These are phyloP conservation scores for Silene noctiflora DNA, from an alignment of 179 eudicot species.

Conservation along the genomic window DNA sequence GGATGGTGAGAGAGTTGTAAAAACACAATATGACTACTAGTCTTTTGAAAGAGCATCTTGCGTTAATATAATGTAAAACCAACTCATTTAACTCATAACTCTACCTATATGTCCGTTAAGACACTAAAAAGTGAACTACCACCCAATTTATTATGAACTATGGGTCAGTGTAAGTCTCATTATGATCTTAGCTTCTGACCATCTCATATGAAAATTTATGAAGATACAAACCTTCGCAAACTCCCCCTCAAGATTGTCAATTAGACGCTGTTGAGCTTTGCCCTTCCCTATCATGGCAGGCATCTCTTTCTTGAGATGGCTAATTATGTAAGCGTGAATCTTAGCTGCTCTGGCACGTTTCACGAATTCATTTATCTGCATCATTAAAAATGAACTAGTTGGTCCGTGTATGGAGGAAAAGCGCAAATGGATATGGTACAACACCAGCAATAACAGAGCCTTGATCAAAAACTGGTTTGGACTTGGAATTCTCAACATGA, in stretches of 20 bases:
- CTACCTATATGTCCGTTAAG: too few relatives aligned
- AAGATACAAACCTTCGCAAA: slow-evolving; percentile 59
- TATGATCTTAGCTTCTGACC: too few relatives aligned
- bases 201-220: too few relatives aligned
- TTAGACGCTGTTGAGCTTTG: slow-evolving; percentile 66
- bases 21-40: neutral
- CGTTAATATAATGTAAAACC: neutral
- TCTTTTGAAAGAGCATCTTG: neutral
- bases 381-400: slow-evolving; percentile 5
- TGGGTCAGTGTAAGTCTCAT: too few relatives aligned
- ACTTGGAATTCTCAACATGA: neutral
- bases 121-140: too few relatives aligned
- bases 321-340: slow-evolving; percentile 85
- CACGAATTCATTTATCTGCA: slow-evolving; percentile 91
- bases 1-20: neutral
- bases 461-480: too few relatives aligned
- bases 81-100: neutral
- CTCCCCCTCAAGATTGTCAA: slow-evolving; percentile 67
- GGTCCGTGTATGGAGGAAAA: neutral
- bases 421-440: neutral
- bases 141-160: too few relatives aligned
- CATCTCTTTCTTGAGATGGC: slow-evolving; percentile 97
- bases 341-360: slow-evolving; percentile 95
- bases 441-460: too few relatives aligned
- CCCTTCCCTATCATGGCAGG: slow-evolving; percentile 83